Evolutionary conservation across 78 protist species (phyloP).

Genomic region (Mantamonas sphyraenae): DNA sequence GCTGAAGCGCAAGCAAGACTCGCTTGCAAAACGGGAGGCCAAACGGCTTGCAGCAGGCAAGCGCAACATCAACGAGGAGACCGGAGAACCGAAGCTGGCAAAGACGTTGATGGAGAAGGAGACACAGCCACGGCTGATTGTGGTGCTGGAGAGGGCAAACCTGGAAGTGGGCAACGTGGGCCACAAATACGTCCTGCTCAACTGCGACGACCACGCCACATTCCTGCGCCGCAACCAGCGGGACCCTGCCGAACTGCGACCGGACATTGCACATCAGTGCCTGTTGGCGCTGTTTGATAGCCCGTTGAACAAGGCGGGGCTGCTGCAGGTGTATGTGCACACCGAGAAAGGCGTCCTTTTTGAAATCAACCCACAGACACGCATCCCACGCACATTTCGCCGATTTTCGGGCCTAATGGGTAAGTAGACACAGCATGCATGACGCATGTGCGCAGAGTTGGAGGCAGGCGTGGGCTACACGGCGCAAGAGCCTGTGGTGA

Average conservation of each 20-base stretch:
- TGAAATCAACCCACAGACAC: slow-evolving; percentile 81
- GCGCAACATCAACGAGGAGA: too few relatives aligned
- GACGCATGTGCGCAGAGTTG: too few relatives aligned
- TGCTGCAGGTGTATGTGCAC: slow-evolving; percentile 81
- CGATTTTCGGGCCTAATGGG: slow-evolving; percentile 93
- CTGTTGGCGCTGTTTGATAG: slow-evolving; percentile 88
- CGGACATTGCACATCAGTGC: slow-evolving; percentile 95
- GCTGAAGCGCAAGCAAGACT: too few relatives aligned
- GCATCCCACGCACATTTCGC: slow-evolving; percentile 93
- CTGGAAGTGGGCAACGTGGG: slow-evolving; percentile 31
- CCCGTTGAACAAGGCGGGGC: slow-evolving; percentile 96
- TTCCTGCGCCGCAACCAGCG: slow-evolving; percentile 54
- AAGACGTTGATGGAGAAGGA: too few relatives aligned
- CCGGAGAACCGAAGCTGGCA: too few relatives aligned
- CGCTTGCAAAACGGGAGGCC: too few relatives aligned
- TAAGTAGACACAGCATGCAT: slow-evolving; percentile 1
- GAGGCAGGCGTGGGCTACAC: too few relatives aligned
- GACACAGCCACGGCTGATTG: too few relatives aligned
- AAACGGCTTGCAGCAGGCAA: too few relatives aligned
- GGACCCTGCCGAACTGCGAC: slow-evolving; percentile 79
- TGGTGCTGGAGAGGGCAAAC: slow-evolving; percentile 24
- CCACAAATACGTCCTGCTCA: slow-evolving; percentile 61
- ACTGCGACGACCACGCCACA: slow-evolving; percentile 82
- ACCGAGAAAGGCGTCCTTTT: slow-evolving; percentile 68
- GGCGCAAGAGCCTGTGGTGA: too few relatives aligned